These are phyloP conservation scores for Podospora pseudopauciseta DNA, from an alignment of 495 filamentous ascomycete genomes.

Conservation along the genomic window DNA sequence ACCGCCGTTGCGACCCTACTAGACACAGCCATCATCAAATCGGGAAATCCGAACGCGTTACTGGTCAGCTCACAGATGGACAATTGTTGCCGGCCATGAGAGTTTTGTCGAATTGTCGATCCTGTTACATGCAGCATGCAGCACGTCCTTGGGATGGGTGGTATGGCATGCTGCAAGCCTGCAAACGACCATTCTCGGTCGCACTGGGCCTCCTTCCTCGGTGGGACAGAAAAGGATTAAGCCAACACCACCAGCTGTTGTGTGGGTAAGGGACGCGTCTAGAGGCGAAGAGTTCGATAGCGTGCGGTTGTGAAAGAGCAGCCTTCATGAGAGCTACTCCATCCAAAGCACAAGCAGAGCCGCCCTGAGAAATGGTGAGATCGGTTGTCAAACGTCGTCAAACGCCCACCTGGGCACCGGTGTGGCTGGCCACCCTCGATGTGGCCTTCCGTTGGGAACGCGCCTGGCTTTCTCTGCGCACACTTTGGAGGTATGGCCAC, in stretches of 20 bases:
- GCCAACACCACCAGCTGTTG: not conserved
- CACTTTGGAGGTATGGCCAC: not conserved
- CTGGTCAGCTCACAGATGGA: slow-evolving; percentile 10
- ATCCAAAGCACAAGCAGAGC: not conserved
- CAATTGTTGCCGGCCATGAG: slow-evolving; percentile 6
- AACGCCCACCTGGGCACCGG: not conserved
- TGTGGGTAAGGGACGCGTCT: not conserved
- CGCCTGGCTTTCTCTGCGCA: not conserved
- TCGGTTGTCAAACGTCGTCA: not conserved
- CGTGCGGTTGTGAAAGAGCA: not conserved
- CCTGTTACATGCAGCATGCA: slow-evolving; percentile 20
- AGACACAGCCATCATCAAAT: not conserved
- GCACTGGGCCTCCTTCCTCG: not conserved
- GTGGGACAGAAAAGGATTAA: not conserved
- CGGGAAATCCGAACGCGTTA: slow-evolving; percentile 2
- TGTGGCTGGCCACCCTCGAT: not conserved
- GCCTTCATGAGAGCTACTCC: too few species aligned
- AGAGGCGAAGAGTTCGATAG: not conserved
- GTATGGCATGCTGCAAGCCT: slow-evolving; percentile 3
- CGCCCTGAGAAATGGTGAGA: not conserved
- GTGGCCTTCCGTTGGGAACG: not conserved
- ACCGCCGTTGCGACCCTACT: not conserved
- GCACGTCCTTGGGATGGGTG: slow-evolving; percentile 8
- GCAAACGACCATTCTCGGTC: not conserved
- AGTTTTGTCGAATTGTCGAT: slow-evolving; percentile 13